phyloP scores from a whole-genome alignment of 441 rosid genomes.

The Theobroma grandiflorum region DNA sequence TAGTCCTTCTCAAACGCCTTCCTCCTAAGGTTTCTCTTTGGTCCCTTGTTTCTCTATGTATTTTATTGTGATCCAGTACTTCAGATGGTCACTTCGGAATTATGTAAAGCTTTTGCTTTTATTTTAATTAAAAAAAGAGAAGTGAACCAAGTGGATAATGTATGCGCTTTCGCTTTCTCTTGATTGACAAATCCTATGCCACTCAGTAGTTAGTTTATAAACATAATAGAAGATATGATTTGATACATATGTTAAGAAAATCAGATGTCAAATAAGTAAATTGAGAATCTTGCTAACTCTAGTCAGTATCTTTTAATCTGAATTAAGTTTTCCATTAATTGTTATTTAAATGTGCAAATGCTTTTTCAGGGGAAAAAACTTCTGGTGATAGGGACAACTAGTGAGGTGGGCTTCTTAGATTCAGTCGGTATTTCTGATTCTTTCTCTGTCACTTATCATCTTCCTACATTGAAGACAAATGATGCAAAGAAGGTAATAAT shows the following conservation, averaged over 20 bases:
- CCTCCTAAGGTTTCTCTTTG: constrained; percentile 80
- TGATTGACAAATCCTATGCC: constrained; percentile 8
- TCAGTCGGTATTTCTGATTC: constrained; percentile 78
- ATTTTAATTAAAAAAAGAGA: not conserved
- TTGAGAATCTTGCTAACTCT: not conserved
- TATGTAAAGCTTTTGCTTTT: not conserved
- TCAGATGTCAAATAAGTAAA: constrained; percentile 5
- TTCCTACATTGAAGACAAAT: constrained; percentile 74
- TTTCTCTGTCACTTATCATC: constrained; percentile 74
- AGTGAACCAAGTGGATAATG: not conserved
- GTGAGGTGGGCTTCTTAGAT: constrained; percentile 84
- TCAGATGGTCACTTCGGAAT: not conserved
- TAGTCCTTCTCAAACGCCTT: constrained; percentile 89
- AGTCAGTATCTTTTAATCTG: constrained; percentile 8
- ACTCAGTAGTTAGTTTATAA: not conserved
- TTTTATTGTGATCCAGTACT: not conserved
- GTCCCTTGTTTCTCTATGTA: constrained; percentile 10
- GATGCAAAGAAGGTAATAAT: constrained; percentile 84
- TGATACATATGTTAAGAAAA: not conserved
- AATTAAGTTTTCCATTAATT: not conserved
- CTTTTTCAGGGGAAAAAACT: constrained; percentile 82
- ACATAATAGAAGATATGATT: not conserved
- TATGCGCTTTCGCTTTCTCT: not conserved
- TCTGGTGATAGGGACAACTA: constrained; percentile 95
- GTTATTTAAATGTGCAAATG: constrained; percentile 15